phyloP scores from a whole-genome alignment of 2,329 filamentous ascomycete genomes.

The Volutella citrinella region DNA sequence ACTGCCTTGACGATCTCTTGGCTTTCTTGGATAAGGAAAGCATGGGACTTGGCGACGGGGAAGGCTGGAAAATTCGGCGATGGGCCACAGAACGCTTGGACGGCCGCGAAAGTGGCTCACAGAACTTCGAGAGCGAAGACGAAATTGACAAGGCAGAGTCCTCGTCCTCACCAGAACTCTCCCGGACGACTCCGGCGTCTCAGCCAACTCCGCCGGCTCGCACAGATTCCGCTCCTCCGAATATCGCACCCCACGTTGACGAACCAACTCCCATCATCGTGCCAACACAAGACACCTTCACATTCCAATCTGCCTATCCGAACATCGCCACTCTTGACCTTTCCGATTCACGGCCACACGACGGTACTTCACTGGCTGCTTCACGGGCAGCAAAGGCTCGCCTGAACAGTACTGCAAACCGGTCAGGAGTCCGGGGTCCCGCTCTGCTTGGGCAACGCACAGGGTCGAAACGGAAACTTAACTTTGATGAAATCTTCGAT shows the following conservation, averaged over 20 bases:
- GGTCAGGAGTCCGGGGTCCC: conserved; percentile 24
- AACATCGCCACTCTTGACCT: conserved; percentile 60
- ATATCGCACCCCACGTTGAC: conserved; percentile 22
- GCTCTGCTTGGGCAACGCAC: conserved; percentile 58
- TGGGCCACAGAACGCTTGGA: conserved; percentile 70
- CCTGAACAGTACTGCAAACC: conserved; percentile 21
- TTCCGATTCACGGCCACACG: conserved; percentile 48
- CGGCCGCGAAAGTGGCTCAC: conserved; percentile 52
- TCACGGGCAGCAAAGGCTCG: conserved; percentile 28
- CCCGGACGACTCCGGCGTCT: conserved; percentile 44
- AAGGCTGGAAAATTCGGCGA: conserved; percentile 61
- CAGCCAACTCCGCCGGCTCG: conserved; percentile 26
- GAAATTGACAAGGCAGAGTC: conserved; percentile 63
- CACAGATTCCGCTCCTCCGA: conserved; percentile 25
- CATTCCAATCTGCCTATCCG: conserved; percentile 65
- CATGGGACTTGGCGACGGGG: conserved; percentile 74
- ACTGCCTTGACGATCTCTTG: conserved; percentile 89
- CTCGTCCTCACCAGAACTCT: conserved; percentile 56
- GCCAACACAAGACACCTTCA: conserved; percentile 61
- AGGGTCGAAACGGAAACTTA: conserved; percentile 70
- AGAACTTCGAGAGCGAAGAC: conserved; percentile 65
- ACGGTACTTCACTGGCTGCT: conserved; percentile 28
- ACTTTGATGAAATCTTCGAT: conserved; percentile 74
- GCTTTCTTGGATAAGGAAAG: conserved; percentile 79
- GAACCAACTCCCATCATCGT: conserved; percentile 42